These are phyloP conservation scores for Rhynchosporium secalis DNA, from an alignment of 2,329 filamentous ascomycete species.

Conservation along the genomic window DNA sequence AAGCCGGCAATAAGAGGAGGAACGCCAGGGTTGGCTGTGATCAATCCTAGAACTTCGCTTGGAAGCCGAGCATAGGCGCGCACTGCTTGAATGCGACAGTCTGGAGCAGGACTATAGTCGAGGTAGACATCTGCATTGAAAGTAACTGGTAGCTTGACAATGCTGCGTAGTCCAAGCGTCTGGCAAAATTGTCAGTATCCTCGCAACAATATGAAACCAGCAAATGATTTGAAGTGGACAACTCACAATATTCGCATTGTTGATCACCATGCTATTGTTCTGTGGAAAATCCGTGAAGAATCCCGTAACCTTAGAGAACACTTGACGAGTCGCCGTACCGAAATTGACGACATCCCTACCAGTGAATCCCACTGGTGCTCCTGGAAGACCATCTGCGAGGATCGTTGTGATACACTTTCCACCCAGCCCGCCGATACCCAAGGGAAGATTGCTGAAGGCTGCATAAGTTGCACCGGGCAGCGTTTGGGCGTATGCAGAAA, in stretches of 20 bases:
- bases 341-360: neutral
- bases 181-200: neutral
- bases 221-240: too few species aligned
- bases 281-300: conserved; percentile 10
- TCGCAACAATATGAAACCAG: neutral
- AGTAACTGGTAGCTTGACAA: conserved; percentile 7
- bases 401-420: neutral
- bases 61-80: neutral
- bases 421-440: neutral
- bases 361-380: neutral
- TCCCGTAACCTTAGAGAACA: conserved; percentile 13
- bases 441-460: neutral
- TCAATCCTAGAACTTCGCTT: neutral
- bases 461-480: neutral
- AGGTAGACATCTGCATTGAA: conserved; percentile 16
- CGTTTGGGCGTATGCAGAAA: conserved; percentile 2
- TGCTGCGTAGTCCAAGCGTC: conserved; percentile 4
- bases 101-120: conserved; percentile 4
- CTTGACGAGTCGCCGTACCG: conserved; percentile 5
- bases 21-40: neutral
- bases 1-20: neutral
- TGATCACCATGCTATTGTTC: conserved; percentile 7
- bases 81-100: neutral
- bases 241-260: conserved; percentile 13
- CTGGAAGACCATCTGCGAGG: neutral